These are phyloP conservation scores for Talaromyces rugulosus DNA, from an alignment of 2,329 filamentous ascomycete genomes.

Conservation along the genomic window DNA sequence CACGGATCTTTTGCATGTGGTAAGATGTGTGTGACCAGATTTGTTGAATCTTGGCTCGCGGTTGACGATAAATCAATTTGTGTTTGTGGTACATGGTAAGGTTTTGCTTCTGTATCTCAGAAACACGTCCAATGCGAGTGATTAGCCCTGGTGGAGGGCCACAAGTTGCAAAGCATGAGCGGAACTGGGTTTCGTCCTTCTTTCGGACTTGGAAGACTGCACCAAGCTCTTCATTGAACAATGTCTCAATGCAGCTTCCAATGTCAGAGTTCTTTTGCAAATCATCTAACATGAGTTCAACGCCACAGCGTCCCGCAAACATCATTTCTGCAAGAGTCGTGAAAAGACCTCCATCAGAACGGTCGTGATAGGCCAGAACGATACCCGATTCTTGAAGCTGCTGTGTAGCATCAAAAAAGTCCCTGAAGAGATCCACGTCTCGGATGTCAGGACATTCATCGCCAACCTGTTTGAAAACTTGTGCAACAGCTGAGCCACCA, in stretches of 20 bases:
- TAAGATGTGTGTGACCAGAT: conserved; percentile 86
- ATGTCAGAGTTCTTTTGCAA: conserved; percentile 56
- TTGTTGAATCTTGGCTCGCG: conserved; percentile 71
- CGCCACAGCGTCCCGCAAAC: conserved; percentile 88
- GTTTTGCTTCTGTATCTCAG: conserved; percentile 63
- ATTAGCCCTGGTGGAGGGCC: conserved; percentile 78
- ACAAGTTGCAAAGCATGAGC: conserved; percentile 84
- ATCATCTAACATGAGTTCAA: conserved; percentile 77
- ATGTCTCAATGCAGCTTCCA: conserved; percentile 64
- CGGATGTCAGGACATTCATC: conserved; percentile 81
- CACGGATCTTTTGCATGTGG: conserved; percentile 83
- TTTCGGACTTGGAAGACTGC: conserved; percentile 93
- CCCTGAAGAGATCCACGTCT: conserved; percentile 72
- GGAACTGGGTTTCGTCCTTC: conserved; percentile 78
- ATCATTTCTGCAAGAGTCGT: conserved; percentile 95
- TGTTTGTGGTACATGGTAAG: conserved; percentile 71
- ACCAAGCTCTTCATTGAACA: conserved; percentile 96
- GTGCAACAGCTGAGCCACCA: conserved; percentile 86
- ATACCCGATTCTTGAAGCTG: conserved; percentile 62
- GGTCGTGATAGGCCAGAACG: conserved; percentile 91
- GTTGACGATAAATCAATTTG: conserved; percentile 63
- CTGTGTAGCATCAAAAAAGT: conserved; percentile 85
- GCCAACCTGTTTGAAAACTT: conserved; percentile 82
- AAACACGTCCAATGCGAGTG: conserved; percentile 76
- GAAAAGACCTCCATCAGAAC: conserved; percentile 87